phyloP scores from a whole-genome alignment of 148 eudicot genomes.

The Chenopodium berlandieri region DNA sequence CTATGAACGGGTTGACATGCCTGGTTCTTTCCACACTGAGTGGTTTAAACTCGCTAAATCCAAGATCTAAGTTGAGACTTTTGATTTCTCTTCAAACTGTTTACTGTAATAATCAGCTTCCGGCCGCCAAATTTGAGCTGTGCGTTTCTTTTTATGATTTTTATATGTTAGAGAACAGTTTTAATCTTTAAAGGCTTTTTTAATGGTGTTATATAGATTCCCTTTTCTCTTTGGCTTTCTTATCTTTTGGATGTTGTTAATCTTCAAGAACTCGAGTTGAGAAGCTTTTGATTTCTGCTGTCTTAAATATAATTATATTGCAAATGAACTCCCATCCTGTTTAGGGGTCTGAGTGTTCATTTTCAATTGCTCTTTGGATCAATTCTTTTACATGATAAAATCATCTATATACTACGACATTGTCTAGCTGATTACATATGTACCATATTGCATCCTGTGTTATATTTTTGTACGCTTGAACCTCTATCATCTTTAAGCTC shows the following conservation, averaged over 20 bases:
- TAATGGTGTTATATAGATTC: constrained; percentile 8
- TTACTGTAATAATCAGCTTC: constrained; percentile 8
- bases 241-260: background rate
- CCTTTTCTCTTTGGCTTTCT: background rate
- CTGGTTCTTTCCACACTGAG: constrained; percentile 82
- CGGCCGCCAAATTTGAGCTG: constrained; percentile 8
- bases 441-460: no score
- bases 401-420: no score
- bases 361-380: background rate
- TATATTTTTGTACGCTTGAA: no score
- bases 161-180: constrained; percentile 9
- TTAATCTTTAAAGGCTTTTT: constrained; percentile 4
- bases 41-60: constrained; percentile 87
- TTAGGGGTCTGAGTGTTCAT: background rate
- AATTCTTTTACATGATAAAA: background rate
- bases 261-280: background rate
- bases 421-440: no score
- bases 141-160: background rate
- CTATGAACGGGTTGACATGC: constrained; percentile 77
- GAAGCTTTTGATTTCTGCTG: background rate
- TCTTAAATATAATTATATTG: background rate
- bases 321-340: background rate
- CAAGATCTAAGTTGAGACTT: constrained; percentile 39
- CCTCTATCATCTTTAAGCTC: no score
- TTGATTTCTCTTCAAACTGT: constrained; percentile 4